Percentiles rank a stretch among this genome's conserved stretches.
These are phyloP conservation scores for Agapanthus africanus DNA, from an alignment of 106 monocot species.

Conservation along the genomic window DNA sequence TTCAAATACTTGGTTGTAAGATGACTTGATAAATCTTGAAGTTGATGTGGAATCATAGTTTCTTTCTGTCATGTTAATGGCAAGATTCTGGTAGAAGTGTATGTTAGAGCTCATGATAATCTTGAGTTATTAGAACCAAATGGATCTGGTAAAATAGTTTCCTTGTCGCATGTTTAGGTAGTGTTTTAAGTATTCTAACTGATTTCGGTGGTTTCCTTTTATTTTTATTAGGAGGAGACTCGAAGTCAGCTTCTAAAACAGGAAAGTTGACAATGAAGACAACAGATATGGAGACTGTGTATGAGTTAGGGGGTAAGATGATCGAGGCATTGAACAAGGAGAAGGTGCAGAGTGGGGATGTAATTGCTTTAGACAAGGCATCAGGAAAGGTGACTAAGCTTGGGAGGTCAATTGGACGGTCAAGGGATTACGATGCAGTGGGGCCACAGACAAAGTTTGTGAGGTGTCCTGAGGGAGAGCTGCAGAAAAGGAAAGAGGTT, in stretches of 20 bases:
- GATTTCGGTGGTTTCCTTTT: neutral
- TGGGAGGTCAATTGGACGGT: slow-evolving; percentile 53
- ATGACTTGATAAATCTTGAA: too few relatives aligned
- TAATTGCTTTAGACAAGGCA: slow-evolving; percentile 51
- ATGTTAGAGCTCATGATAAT: neutral
- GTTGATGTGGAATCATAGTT: neutral
- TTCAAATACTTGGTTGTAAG: too few relatives aligned
- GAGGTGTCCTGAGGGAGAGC: slow-evolving; percentile 83
- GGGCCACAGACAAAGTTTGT: slow-evolving; percentile 81
- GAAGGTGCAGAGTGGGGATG: slow-evolving; percentile 85
- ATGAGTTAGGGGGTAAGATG: slow-evolving; percentile 89
- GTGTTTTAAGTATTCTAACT: neutral
- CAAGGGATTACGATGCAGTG: slow-evolving; percentile 64
- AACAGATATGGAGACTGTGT: slow-evolving; percentile 74
- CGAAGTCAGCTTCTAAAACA: slow-evolving; percentile 32
- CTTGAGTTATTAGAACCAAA: neutral
- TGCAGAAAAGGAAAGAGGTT: slow-evolving; percentile 93
- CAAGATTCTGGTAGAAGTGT: neutral
- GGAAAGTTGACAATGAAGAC: slow-evolving; percentile 68
- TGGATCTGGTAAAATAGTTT: neutral
- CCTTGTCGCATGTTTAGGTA: neutral
- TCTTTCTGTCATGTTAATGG: neutral
- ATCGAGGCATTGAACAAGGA: slow-evolving; percentile 84
- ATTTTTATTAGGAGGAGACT: slow-evolving; percentile 9
- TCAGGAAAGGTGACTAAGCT: slow-evolving; percentile 71